phyloP scores from a whole-genome alignment of 176 grass and related monocot genomes.

The Oropetium thomaeum region DNA sequence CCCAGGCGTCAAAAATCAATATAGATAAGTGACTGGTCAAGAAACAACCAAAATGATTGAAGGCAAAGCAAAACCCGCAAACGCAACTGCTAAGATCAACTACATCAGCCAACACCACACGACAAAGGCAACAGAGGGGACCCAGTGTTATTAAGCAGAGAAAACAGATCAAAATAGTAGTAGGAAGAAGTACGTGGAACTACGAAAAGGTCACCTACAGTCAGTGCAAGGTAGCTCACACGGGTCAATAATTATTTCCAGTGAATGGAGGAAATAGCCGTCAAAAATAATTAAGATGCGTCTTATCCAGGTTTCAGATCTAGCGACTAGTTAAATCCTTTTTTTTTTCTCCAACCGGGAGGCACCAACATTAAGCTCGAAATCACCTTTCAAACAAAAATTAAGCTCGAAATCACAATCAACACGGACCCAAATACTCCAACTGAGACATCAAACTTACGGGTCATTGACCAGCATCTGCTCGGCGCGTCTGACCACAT shows the following conservation, averaged over 20 bases:
- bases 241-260: conserved; percentile 7
- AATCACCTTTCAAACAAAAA: background rate
- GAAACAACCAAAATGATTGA: background rate
- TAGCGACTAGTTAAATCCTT: background rate
- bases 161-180: background rate
- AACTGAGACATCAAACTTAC: conserved; percentile 38
- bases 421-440: background rate
- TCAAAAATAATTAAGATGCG: background rate
- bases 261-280: background rate
- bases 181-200: background rate
- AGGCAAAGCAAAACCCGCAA: conserved; percentile 28
- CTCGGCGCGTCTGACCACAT: conserved; percentile 83
- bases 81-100: background rate
- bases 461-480: conserved; percentile 63
- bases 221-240: background rate
- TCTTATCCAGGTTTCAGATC: conserved; percentile 35
- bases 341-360: background rate
- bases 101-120: conserved; percentile 7
- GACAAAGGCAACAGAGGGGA: conserved; percentile 4
- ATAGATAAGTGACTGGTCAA: background rate
- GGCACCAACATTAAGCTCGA: background rate
- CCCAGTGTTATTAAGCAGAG: background rate
- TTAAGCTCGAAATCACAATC: background rate
- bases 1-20: background rate
- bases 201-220: background rate